phyloP scores from a whole-genome alignment of 2,329 filamentous ascomycete species.

The Phymatotrichopsis omnivora region DNA sequence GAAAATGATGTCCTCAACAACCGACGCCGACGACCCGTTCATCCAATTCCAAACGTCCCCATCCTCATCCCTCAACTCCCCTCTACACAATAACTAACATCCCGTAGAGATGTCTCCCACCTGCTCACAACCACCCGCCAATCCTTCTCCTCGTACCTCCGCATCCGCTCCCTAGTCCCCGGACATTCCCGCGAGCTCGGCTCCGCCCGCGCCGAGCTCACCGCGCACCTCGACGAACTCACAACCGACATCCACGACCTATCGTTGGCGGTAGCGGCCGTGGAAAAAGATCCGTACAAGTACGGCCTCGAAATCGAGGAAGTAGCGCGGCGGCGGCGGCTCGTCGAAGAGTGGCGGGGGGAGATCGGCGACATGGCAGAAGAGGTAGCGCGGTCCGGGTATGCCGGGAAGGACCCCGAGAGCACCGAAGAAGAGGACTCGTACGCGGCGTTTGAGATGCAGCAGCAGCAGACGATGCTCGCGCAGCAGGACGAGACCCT shows the following conservation, averaged over 20 bases:
- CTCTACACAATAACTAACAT: constrained; percentile 16
- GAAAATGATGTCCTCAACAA: constrained; percentile 30
- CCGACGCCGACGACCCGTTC: constrained; percentile 31
- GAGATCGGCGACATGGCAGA: constrained; percentile 85
- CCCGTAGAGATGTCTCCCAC: constrained; percentile 68
- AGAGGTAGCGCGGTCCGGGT: constrained; percentile 53
- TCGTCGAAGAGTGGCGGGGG: constrained; percentile 79
- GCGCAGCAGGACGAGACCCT: constrained; percentile 87
- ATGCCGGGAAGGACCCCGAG: constrained; percentile 34
- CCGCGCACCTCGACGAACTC: constrained; percentile 54
- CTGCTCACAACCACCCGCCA: constrained; percentile 72
- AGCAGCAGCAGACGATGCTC: constrained; percentile 86
- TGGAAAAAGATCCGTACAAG: constrained; percentile 75
- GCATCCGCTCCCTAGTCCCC: constrained; percentile 67
- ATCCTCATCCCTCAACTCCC: constrained; percentile 10
- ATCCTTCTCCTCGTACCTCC: constrained; percentile 87
- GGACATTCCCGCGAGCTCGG: constrained; percentile 74
- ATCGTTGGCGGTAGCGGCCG: constrained; percentile 71
- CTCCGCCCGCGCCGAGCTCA: constrained; percentile 61
- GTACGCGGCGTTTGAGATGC: constrained; percentile 77
- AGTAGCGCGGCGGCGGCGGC: constrained; percentile 63
- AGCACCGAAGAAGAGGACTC: constrained; percentile 47
- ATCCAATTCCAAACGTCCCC: constrained; percentile 32
- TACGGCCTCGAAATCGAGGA: constrained; percentile 80
- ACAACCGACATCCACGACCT: constrained; percentile 82